Percentiles rank a stretch among this genome's conserved stretches.
phyloP scores from a whole-genome alignment of 1,139 yeast species.

The Diutina mesorugosa region DNA sequence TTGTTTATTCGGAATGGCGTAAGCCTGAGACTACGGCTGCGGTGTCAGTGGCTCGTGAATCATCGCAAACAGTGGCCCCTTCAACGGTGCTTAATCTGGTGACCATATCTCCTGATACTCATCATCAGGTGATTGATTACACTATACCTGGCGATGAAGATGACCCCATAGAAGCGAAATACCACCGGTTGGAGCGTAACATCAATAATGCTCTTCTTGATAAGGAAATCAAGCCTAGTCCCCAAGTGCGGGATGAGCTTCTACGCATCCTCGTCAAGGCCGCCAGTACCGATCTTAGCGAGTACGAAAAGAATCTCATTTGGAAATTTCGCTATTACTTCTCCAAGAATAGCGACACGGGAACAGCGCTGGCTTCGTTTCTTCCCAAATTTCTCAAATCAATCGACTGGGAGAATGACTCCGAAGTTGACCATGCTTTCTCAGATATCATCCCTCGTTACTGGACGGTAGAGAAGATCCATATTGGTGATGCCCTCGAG shows the following conservation, averaged over 20 bases:
- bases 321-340: conserved; percentile 90
- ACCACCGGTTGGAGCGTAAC: conserved; percentile 66
- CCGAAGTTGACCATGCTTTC: conserved; percentile 69
- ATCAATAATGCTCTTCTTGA: conserved; percentile 70
- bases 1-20: neutral
- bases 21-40: neutral
- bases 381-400: conserved; percentile 79
- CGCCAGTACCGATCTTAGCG: conserved; percentile 69
- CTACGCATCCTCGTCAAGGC: conserved; percentile 60
- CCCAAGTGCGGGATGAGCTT: conserved; percentile 67
- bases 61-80: neutral
- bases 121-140: neutral
- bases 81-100: neutral
- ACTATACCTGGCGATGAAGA: neutral
- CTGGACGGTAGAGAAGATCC: conserved; percentile 55
- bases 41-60: neutral
- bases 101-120: neutral
- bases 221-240: conserved; percentile 79
- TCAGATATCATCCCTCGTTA: conserved; percentile 34
- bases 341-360: conserved; percentile 39
- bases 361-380: conserved; percentile 27
- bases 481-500: conserved; percentile 88
- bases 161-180: conserved; percentile 83
- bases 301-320: conserved; percentile 74
- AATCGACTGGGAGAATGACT: conserved; percentile 77